Percentiles rank a stretch among this genome's conserved stretches.
Evolutionary conservation across 2,329 filamentous ascomycete genomes (phyloP).

Genomic region (Trichoderma simmonsii): DNA sequence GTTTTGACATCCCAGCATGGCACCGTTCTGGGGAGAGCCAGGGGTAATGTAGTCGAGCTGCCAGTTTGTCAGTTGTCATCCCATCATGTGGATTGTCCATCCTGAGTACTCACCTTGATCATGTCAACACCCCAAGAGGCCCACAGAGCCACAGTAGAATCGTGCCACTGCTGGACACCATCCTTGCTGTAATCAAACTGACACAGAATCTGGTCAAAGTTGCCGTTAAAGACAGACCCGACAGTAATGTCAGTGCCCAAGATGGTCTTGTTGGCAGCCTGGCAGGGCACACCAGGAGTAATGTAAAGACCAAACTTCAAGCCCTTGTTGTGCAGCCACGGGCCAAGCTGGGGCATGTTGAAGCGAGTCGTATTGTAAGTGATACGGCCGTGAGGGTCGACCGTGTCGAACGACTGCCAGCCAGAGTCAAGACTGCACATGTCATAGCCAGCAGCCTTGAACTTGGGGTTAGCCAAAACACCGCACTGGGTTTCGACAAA

Average conservation of each 20-base stretch:
- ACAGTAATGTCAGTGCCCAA: conserved; percentile 5
- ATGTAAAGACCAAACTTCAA: conserved; percentile 16
- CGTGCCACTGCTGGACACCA: conserved; percentile 19
- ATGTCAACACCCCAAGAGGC: conserved; percentile 20
- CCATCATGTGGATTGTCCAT: too few relatives aligned
- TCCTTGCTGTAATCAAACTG: conserved; percentile 18
- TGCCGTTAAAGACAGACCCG: neutral
- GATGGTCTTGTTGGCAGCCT: conserved; percentile 17
- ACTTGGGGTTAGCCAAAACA: conserved; percentile 4
- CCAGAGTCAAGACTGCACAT: conserved; percentile 28
- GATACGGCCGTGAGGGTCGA: conserved; percentile 16
- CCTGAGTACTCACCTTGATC: conserved; percentile 1
- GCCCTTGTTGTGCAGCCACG: conserved; percentile 13
- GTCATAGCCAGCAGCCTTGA: conserved; percentile 14
- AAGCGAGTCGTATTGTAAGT: conserved; percentile 18
- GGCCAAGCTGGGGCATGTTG: conserved; percentile 17
- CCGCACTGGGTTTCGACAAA: conserved; percentile 18
- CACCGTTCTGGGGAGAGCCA: conserved; percentile 17
- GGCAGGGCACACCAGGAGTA: conserved; percentile 18
- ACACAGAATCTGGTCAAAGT: conserved; percentile 20
- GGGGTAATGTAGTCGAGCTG: conserved; percentile 18
- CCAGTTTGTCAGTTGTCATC: neutral
- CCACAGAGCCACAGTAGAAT: conserved; percentile 17
- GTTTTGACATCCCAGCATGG: conserved; percentile 16
- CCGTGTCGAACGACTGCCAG: conserved; percentile 21